Conservation (phyloP, 768 basidiomycete genomes). For the Lentinus tigrinus region DNA sequence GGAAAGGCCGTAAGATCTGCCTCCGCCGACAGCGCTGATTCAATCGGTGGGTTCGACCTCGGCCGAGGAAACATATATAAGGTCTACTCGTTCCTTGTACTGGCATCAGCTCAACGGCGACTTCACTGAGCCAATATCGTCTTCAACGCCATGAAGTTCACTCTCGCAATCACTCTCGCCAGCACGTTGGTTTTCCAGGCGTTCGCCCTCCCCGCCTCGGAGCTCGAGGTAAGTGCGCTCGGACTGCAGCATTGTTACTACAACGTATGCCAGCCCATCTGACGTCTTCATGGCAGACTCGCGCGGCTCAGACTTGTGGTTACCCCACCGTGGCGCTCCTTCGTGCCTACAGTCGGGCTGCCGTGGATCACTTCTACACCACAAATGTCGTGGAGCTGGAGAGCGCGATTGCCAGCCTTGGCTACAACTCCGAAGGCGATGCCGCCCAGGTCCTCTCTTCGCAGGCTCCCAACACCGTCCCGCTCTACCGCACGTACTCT, state of each 20-base stretch:
- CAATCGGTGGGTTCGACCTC: too few relatives aligned
- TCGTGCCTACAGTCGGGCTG: constrained; percentile 14
- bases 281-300: neutral
- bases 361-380: constrained; percentile 23
- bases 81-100: too few relatives aligned
- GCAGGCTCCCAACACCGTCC: constrained; percentile 8
- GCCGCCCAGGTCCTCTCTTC: constrained; percentile 8
- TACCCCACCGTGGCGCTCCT: constrained; percentile 13
- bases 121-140: too few relatives aligned
- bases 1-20: too few relatives aligned
- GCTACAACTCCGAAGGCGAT: constrained; percentile 9
- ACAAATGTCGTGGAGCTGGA: constrained; percentile 16
- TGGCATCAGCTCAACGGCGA: too few relatives aligned
- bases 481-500: constrained; percentile 21
- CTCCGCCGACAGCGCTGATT: too few relatives aligned
- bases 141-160: neutral
- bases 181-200: neutral
- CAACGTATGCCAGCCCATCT: too few relatives aligned
- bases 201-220: neutral
- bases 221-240: neutral
- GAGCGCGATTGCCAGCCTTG: constrained; percentile 6
- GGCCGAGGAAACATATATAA: too few relatives aligned
- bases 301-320: neutral
- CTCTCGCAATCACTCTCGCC: neutral
- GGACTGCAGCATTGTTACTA: too few relatives aligned